These are phyloP conservation scores for Cicer chorassanicum DNA, from an alignment of 306 rosid species.

Conservation along the genomic window DNA sequence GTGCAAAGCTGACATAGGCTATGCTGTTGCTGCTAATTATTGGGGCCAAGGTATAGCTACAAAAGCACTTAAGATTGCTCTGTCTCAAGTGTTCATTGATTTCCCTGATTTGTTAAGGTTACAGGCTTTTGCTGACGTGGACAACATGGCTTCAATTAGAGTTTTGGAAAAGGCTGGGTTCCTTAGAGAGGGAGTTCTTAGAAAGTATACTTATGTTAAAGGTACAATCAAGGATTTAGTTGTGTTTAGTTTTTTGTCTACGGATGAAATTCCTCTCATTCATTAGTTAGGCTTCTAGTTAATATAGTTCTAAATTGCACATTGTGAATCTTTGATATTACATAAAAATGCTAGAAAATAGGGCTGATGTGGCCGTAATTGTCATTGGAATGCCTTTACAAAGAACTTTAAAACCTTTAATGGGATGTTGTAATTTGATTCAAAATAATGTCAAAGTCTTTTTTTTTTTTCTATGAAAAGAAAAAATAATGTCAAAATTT, in stretches of 20 bases:
- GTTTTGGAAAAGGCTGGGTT: conserved; percentile 74
- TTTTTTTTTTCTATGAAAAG: too few relatives aligned
- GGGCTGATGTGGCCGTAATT: too few relatives aligned
- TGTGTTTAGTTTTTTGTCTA: conserved; percentile 47
- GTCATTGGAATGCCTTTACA: too few relatives aligned
- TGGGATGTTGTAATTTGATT: too few relatives aligned
- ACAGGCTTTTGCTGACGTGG: conserved; percentile 48
- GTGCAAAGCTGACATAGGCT: conserved; percentile 59
- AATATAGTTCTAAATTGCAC: too few relatives aligned
- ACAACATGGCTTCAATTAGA: conserved; percentile 66
- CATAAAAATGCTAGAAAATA: too few relatives aligned
- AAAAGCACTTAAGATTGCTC: conserved; percentile 50
- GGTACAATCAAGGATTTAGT: conserved; percentile 42
- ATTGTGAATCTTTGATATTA: too few relatives aligned
- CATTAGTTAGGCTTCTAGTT: background rate
- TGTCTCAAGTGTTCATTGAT: conserved; percentile 54
- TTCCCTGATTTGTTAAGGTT: conserved; percentile 60
- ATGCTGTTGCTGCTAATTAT: conserved; percentile 52
- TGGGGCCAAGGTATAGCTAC: conserved; percentile 71
- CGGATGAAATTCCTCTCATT: conserved; percentile 35
- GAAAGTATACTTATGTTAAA: conserved; percentile 53
- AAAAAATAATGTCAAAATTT: too few relatives aligned
- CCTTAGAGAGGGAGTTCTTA: conserved; percentile 61
- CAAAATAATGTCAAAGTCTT: too few relatives aligned
- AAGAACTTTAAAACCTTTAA: too few relatives aligned